Evolutionary conservation across 176 grass and related monocot species (phyloP).

Genomic region (Triticum urartu): DNA sequence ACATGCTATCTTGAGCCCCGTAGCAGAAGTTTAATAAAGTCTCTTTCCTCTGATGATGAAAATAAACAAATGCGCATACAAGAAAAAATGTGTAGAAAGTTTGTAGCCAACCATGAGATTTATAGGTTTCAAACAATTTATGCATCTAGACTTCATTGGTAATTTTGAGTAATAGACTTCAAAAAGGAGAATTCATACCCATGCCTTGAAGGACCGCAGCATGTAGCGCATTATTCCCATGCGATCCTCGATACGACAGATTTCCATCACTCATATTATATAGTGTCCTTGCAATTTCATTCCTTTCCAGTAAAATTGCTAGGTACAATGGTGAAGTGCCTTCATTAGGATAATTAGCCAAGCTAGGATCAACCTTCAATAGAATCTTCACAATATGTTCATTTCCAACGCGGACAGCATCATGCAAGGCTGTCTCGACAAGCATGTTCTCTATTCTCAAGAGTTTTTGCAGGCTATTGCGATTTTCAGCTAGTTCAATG

Average conservation of each 20-base stretch:
- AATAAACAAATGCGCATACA: too few relatives aligned
- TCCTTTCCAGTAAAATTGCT: too few relatives aligned
- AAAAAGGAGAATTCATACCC: neutral
- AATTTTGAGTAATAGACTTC: neutral
- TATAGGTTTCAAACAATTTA: too few relatives aligned
- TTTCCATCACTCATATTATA: neutral
- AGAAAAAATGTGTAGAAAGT: too few relatives aligned
- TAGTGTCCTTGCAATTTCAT: neutral
- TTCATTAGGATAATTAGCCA: neutral
- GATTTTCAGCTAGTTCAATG: neutral
- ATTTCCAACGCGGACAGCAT: neutral
- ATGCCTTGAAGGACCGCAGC: neutral
- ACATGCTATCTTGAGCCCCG: too few relatives aligned
- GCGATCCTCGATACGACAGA: neutral
- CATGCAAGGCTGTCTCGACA: neutral
- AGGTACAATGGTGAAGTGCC: neutral
- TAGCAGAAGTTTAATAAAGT: too few relatives aligned
- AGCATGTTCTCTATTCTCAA: neutral
- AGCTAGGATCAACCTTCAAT: neutral
- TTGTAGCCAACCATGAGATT: too few relatives aligned
- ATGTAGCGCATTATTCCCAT: neutral
- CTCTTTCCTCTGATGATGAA: too few relatives aligned
- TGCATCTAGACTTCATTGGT: neutral
- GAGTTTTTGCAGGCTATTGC: neutral
- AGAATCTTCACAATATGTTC: neutral